Base-by-base conservation (phyloP, 1,284 basidiomycete species). In the Marasmius sp. region DNA sequence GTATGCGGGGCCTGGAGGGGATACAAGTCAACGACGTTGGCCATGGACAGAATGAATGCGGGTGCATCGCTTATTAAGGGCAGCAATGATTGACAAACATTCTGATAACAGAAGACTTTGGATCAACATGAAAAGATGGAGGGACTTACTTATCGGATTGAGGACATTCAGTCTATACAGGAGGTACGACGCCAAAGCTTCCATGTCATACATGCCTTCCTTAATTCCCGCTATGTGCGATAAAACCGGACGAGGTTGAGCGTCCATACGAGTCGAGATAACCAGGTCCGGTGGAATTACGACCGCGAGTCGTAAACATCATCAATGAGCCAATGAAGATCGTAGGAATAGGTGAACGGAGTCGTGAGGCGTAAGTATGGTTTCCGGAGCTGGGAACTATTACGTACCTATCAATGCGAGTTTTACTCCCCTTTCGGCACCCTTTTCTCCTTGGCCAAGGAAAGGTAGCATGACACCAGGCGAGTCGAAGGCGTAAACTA, bases 381-480 rank as follows among this genome's bases (percentile, higher is more conserved):
- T 33, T 58, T 58, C 33, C 33, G 41, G 38, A 57, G 58, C 36
- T 48, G 64, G 47, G 41, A 67, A 64, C 55, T 63, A 54, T 78
- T 79, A 78, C 83, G 72, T 76, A 95, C 95, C 92, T 48, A 97
- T 97, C 61, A 98, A 78, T 47, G 95, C 95, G 33, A 98, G 85
- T 77, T 97, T 98, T 60, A 98, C 82, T 5, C 94, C 97, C 65
- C 93, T 83, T 75, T 99, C 97, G 51, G 94, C 90, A 27, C 95
- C 97, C 62, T 81, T 79, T 53, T 85, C 81, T 1, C 95, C 95
- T 60, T 82, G 85, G 1, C 97, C 97, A n/a, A 98, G 84, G 76
- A 92, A 98, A 4, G 96, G 95, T 38, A 98, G 81, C 96, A 99
- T 98, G 45, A 98, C 93, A 0, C 97, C 97, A 0, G 97, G 97